These are phyloP conservation scores for Blastocystis sp. DNA, from an alignment of 352 stramenopile genomes.

Conservation along the genomic window DNA sequence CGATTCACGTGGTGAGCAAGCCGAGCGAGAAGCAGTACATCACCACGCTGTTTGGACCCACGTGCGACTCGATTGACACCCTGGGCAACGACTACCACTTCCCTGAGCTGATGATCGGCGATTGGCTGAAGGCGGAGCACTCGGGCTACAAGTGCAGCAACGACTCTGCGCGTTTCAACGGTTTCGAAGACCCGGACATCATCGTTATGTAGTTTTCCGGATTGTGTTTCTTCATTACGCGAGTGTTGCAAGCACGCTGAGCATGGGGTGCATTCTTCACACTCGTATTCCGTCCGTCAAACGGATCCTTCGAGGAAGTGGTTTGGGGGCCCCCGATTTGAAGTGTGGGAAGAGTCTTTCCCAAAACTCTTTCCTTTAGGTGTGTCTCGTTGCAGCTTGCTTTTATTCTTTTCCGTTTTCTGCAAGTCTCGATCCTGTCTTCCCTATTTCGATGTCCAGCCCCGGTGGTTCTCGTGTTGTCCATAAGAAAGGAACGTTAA, in stretches of 20 bases:
- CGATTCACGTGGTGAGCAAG: background rate
- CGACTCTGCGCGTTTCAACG: constrained; percentile 60
- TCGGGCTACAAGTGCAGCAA: constrained; percentile 60
- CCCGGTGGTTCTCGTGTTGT: constrained; percentile 6
- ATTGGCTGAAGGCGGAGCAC: constrained; percentile 64
- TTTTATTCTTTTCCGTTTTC: no score
- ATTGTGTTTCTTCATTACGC: no score
- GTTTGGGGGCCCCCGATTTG: no score
- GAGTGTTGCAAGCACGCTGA: no score
- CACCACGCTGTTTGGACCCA: constrained; percentile 56
- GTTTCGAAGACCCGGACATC: constrained; percentile 58
- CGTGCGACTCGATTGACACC: constrained; percentile 66
- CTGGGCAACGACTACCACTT: constrained; percentile 44
- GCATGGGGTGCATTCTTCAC: no score
- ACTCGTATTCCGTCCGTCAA: no score
- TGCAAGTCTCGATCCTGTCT: background rate
- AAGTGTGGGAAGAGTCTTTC: no score
- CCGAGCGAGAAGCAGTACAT: background rate
- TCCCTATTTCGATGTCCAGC: background rate
- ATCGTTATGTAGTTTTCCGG: constrained; percentile 12
- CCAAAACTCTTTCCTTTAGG: no score
- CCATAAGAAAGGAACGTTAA: constrained; percentile 33
- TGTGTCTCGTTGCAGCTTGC: no score
- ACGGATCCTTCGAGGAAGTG: no score
- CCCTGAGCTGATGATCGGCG: constrained; percentile 53